Evolutionary conservation across 768 basidiomycete genomes (phyloP).

Genomic region (Tylopilus subfusipes): DNA sequence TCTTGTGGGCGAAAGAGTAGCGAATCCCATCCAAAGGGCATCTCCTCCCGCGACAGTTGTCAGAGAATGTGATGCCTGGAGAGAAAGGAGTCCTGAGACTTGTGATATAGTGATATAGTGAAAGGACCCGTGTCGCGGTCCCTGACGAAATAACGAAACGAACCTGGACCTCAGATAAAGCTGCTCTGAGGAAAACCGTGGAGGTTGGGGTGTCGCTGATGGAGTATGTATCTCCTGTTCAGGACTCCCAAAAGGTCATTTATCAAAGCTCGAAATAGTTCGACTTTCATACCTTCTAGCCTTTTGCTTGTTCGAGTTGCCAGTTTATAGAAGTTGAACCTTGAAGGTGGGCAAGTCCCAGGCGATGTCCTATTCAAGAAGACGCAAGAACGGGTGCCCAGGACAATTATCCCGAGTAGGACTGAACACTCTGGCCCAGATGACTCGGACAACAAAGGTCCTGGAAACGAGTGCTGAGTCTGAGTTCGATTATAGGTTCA

Average conservation of each 20-base stretch:
- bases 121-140: slow-evolving; percentile 6
- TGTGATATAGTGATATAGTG: slow-evolving; percentile 11
- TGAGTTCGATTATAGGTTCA: neutral
- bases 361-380: neutral
- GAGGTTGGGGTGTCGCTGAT: neutral
- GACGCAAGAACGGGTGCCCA: neutral
- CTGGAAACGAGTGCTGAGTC: neutral
- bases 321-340: no score
- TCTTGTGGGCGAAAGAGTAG: neutral
- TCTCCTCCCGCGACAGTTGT: neutral
- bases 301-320: neutral
- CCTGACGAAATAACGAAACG: slow-evolving; percentile 8
- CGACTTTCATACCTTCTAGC: neutral
- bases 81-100: slow-evolving; percentile 2
- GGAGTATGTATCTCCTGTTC: neutral
- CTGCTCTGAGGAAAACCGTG: neutral
- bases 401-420: neutral
- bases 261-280: neutral
- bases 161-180: slow-evolving; percentile 14
- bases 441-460: neutral
- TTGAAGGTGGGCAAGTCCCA: no score
- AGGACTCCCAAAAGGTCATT: neutral
- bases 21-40: neutral
- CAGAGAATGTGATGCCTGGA: neutral
- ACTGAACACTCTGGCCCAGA: neutral